Base-by-base conservation (phyloP, 371 early-diverging fungal genomes). In the Zychaea mexicana region DNA sequence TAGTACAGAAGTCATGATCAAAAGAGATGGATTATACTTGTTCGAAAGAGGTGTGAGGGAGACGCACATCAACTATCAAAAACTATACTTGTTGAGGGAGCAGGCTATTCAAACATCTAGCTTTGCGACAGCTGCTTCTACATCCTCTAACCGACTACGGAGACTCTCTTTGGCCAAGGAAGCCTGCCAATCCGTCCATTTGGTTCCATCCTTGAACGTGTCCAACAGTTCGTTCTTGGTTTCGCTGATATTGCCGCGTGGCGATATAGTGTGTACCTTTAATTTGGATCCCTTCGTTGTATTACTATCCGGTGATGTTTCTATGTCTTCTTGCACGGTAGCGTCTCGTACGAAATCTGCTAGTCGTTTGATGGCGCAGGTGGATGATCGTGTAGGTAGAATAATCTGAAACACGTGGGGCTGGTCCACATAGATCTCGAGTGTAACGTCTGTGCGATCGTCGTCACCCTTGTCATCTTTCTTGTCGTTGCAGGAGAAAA, bases 391-490 rank as follows among this genome's bases (percentile, higher is more conserved):
- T 24, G 72, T 72, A 0, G 71, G 64, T 17, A 78, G 65, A 45
- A 90, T 69, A 55, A 88, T 70, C 24, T 86, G 86, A 64, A 92
- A 94, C 5, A 91, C 92, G 61, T 94, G 94, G 3, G 90, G 86
- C 85, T 92, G 92, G 61, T 92, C 94, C 5, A 74, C 77, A 66
- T 86, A 92, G 30, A 76, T 31, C 57, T 81, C 78, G 10, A 78
- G 47, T 19, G 57, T 60, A 2, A 82, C 71, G 7, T 66, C n/a
- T 4, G 76, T 54, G 17, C 2, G 9, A 28, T 15, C 24, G 52
- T 28, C 55, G n/a, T 33, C 33, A 33, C 33, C 45, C 45, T n/a
- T 45, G 10, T 10, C 45, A 4, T 45, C 10, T 49, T 49, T 49
- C 24, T 13, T 49, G 4, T 9, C 2, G 22, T 49, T 22, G n/a